These are phyloP conservation scores for Fusarium brevicatenulatum DNA, from an alignment of 2,329 filamentous ascomycete genomes.

Conservation along the genomic window DNA sequence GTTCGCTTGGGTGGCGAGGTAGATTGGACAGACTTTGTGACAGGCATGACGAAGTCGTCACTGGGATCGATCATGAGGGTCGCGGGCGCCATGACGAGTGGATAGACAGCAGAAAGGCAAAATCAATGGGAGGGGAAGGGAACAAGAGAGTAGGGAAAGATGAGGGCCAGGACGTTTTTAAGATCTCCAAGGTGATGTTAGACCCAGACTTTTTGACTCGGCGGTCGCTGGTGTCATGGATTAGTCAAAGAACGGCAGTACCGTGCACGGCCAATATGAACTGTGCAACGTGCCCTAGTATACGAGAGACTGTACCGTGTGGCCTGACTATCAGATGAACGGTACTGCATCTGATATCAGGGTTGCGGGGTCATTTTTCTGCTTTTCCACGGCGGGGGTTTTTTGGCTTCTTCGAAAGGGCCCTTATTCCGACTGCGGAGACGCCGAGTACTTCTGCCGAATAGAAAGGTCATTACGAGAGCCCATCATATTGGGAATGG, in stretches of 20 bases:
- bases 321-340: slow-evolving; percentile 11
- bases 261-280: slow-evolving; percentile 20
- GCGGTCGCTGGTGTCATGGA: slow-evolving; percentile 27
- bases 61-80: slow-evolving; percentile 65
- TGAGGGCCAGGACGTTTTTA: slow-evolving; percentile 24
- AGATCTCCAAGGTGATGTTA: slow-evolving; percentile 31
- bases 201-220: slow-evolving; percentile 39
- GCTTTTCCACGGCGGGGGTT: slow-evolving; percentile 41
- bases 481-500: slow-evolving; percentile 30
- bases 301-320: slow-evolving; percentile 24
- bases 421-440: slow-evolving; percentile 45
- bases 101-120: slow-evolving; percentile 1
- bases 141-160: background rate
- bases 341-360: slow-evolving; percentile 38
- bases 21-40: slow-evolving; percentile 36
- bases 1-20: slow-evolving; percentile 62
- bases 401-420: slow-evolving; percentile 34
- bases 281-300: slow-evolving; percentile 22
- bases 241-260: slow-evolving; percentile 42
- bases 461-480: background rate
- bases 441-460: slow-evolving; percentile 35
- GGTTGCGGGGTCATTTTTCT: slow-evolving; percentile 44
- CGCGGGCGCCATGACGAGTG: slow-evolving; percentile 59
- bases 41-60: slow-evolving; percentile 59
- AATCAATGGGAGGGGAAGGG: background rate